phyloP scores from a whole-genome alignment of 2,329 filamentous ascomycete genomes.

The Coniochaeta hoffmannii region DNA sequence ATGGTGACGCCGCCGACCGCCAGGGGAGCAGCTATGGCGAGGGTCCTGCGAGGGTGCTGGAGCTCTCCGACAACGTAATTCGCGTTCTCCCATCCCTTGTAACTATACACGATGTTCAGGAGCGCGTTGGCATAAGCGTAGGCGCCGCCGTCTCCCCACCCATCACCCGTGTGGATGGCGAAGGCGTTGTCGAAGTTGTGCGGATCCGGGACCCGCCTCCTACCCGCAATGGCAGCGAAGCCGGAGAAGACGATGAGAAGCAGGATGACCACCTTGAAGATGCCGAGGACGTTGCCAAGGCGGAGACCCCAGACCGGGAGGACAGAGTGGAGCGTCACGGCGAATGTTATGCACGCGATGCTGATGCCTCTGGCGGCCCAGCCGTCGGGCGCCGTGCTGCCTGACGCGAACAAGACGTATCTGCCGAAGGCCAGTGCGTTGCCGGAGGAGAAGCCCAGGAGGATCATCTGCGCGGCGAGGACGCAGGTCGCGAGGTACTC shows the following conservation, averaged over 20 bases:
- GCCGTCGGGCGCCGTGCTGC: conserved; percentile 36
- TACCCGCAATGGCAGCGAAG: conserved; percentile 45
- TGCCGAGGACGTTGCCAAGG: conserved; percentile 49
- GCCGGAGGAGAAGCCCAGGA: conserved; percentile 52
- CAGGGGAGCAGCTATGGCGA: conserved; percentile 50
- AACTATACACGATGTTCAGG: conserved; percentile 52
- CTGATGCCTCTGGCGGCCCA: conserved; percentile 51
- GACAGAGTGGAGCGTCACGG: conserved; percentile 41
- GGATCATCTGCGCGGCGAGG: conserved; percentile 52
- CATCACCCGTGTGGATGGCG: conserved; percentile 24
- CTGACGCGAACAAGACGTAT: conserved; percentile 36
- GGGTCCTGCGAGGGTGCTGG: conserved; percentile 18
- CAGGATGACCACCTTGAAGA: conserved; percentile 54
- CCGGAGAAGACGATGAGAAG: conserved; percentile 56
- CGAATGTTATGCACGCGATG: conserved; percentile 45
- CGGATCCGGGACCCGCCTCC: conserved; percentile 35
- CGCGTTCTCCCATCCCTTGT: conserved; percentile 51
- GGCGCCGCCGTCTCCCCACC: conserved; percentile 15
- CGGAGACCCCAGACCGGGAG: conserved; percentile 51
- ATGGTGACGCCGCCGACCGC: conserved; percentile 51
- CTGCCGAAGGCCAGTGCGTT: conserved; percentile 53
- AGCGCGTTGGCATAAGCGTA: conserved; percentile 49
- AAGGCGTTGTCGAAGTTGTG: conserved; percentile 53
- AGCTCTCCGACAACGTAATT: conserved; percentile 53
- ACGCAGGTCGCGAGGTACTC: conserved; percentile 51